These are phyloP conservation scores for Colletotrichum sp. DNA, from an alignment of 2,329 filamentous ascomycete species.

Conservation along the genomic window DNA sequence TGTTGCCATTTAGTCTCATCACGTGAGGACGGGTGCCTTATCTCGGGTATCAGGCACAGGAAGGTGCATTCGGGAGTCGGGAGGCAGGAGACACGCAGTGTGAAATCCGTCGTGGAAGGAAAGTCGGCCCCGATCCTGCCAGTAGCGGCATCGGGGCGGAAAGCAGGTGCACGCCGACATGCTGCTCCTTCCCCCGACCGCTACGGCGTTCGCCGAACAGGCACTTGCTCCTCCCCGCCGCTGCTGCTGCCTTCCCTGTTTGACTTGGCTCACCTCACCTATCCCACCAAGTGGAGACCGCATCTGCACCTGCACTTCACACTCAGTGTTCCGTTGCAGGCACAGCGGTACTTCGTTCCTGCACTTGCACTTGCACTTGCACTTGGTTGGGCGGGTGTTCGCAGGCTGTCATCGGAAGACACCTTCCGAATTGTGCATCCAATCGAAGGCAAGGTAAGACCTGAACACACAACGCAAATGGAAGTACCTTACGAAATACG, in stretches of 20 bases:
- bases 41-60: not conserved
- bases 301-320: not conserved
- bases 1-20: not conserved
- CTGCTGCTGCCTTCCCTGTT: not conserved
- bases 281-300: not conserved
- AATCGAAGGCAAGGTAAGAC: not conserved
- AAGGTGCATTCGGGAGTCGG: not conserved
- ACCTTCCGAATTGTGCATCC: not conserved
- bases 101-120: not conserved
- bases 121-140: not conserved
- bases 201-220: not conserved
- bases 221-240: not conserved
- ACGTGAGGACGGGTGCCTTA: not conserved
- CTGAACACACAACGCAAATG: not conserved
- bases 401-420: not conserved
- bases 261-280: not conserved
- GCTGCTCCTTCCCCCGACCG: not conserved
- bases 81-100: too few relatives aligned
- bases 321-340: not conserved
- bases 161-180: not conserved
- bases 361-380: not conserved
- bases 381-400: not conserved
- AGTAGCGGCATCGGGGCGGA: not conserved
- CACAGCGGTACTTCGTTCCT: not conserved
- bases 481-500: not conserved